Conservation (phyloP, 257 asterid genomes). For the Asclepias syriaca region DNA sequence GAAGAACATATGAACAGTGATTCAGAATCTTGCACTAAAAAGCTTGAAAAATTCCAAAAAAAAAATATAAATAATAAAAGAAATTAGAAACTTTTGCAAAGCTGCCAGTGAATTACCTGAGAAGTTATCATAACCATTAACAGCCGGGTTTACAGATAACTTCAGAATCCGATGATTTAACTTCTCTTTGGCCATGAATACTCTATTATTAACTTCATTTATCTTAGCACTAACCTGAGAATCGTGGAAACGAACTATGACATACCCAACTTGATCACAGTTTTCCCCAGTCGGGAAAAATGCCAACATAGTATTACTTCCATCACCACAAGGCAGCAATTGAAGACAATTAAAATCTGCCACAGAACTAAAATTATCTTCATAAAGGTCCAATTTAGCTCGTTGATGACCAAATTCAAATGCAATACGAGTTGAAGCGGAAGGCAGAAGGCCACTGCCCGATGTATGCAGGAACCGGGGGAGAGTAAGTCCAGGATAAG, state of each 20-base stretch:
- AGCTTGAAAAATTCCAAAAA: background rate
- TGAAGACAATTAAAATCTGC: slow-evolving; percentile 55
- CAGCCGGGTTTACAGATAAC: slow-evolving; percentile 33
- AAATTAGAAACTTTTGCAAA: background rate
- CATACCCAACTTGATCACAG: slow-evolving; percentile 54
- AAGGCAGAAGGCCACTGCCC: slow-evolving; percentile 15
- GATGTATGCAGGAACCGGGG: slow-evolving; percentile 37
- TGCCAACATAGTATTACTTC: slow-evolving; percentile 23
- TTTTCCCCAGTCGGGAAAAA: slow-evolving; percentile 69
- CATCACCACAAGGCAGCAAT: slow-evolving; percentile 36
- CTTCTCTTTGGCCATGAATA: slow-evolving; percentile 32
- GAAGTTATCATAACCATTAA: slow-evolving; percentile 15
- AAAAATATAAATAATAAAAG: background rate
- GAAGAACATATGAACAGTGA: background rate
- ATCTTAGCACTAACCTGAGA: slow-evolving; percentile 25
- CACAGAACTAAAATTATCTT: slow-evolving; percentile 22
- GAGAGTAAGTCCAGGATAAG: slow-evolving; percentile 35
- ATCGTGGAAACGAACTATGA: slow-evolving; percentile 32
- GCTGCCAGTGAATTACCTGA: background rate
- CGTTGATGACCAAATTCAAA: slow-evolving; percentile 33
- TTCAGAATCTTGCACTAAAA: background rate
- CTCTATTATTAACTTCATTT: slow-evolving; percentile 8
- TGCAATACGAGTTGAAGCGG: slow-evolving; percentile 32
- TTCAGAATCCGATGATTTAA: slow-evolving; percentile 36
- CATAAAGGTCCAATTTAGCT: background rate